Base-by-base conservation (phyloP, 2,329 filamentous ascomycete genomes). In the Xylaria arbuscula region DNA sequence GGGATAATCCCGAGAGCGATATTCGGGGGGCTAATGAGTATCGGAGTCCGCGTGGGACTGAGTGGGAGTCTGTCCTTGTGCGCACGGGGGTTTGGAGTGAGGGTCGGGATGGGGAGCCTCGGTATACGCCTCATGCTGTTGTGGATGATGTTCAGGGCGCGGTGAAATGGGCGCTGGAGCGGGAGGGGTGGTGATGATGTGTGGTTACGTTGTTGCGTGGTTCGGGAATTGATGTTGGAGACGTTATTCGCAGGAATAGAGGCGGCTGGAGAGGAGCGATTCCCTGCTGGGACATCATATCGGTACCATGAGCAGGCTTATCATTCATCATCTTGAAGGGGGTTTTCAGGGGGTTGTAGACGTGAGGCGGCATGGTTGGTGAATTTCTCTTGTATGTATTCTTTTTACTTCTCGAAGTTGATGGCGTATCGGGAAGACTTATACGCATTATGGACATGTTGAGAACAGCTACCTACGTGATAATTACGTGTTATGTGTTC, bases 1-100 rank as follows among this genome's bases (percentile, higher is more conserved):
- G 96, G 6, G 92, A 95, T 76, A 95, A 95, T 76, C 92, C 92
- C 5, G 93, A 93, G 77, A 96, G 92, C 73, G 96, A 99, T 78
- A 97, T 99, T 72, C 84, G 88, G 5, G 96, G 96, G 6, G 94
- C 93, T 22, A 97, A 97, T 77, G 86, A 87, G 54, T 97, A 92
- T 76, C 76, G 82, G 53, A 92, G 91, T 70, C 82, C 85, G 3
- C 81, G 86, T 65, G 90, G 90, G 9, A 92, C 89, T n/a, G 83
- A 89, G 67, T 97, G 94, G 94, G 82, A 85, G 48, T 92, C 91
- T 51, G 86, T 97, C 19, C 81, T 97, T 67, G 92, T 97, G 34
- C 86, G 89, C 73, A 97, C 92, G 9, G 94, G 94, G 0, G 93
- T 97, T 0, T 97, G 91, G 81, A 82, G 62, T 24, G 65, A 76